Conservation (phyloP, 306 rosid species). For the Elaeagnus macrophylla region DNA sequence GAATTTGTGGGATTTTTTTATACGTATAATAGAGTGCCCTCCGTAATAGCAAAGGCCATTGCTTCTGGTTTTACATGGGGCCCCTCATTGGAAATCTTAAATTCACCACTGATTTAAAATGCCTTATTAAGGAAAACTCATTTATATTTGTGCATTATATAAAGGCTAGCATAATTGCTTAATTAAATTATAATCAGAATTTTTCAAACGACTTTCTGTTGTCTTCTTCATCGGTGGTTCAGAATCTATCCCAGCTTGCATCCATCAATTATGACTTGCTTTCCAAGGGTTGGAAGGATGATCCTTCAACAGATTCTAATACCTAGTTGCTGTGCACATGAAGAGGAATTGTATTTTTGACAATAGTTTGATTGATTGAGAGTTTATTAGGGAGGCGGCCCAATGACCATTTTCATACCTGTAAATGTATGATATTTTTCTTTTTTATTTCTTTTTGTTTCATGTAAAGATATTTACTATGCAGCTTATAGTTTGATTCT, state of each 20-base stretch:
- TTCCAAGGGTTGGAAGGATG: slow-evolving; percentile 85
- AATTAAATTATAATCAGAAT: not conserved
- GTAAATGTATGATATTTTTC: slow-evolving; percentile 64
- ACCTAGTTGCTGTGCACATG: slow-evolving; percentile 27
- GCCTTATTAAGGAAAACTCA: too few relatives aligned
- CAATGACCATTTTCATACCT: slow-evolving; percentile 6
- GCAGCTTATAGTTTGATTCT: slow-evolving; percentile 18
- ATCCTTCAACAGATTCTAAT: slow-evolving; percentile 47
- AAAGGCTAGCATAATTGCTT: not conserved
- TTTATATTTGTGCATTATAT: too few relatives aligned
- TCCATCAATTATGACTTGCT: slow-evolving; percentile 98
- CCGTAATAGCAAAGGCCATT: too few relatives aligned
- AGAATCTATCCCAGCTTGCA: slow-evolving; percentile 99
- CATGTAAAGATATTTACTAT: slow-evolving; percentile 5
- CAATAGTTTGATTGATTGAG: slow-evolving; percentile 27
- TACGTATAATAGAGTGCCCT: too few relatives aligned
- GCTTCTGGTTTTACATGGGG: too few relatives aligned
- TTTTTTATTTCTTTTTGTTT: slow-evolving; percentile 4
- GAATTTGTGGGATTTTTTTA: too few relatives aligned
- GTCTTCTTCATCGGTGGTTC: slow-evolving; percentile 31
- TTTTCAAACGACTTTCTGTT: not conserved
- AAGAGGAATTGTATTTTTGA: slow-evolving; percentile 27
- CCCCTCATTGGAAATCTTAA: too few relatives aligned
- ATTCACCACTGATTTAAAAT: too few relatives aligned
- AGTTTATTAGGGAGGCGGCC: slow-evolving; percentile 26